Percentiles rank a stretch among this genome's conserved stretches.
Conservation (phyloP, 352 stramenopile species). For the Plasmopara viticola region DNA sequence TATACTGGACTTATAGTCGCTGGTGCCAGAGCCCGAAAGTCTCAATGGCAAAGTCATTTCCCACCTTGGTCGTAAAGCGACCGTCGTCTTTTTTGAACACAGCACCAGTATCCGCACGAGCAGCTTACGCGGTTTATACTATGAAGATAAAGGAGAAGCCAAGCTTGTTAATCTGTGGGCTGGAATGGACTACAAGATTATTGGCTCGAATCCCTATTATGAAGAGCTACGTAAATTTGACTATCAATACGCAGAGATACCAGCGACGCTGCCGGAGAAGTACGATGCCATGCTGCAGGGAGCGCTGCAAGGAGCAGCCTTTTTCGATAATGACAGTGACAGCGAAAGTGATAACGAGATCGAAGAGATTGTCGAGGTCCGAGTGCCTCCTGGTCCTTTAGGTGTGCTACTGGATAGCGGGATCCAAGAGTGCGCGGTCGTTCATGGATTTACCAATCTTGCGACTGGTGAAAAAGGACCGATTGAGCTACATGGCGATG, state of each 20-base stretch:
- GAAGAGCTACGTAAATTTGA: constrained; percentile 65
- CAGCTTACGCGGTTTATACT: constrained; percentile 71
- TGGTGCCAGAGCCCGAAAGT: constrained; percentile 55
- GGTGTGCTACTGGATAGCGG: constrained; percentile 71
- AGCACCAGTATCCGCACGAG: constrained; percentile 69
- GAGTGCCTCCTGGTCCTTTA: constrained; percentile 61
- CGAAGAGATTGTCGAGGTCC: constrained; percentile 68
- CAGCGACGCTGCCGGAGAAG: constrained; percentile 28
- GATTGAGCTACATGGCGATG: constrained; percentile 55
- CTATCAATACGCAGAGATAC: constrained; percentile 68
- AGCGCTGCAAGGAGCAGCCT: constrained; percentile 62
- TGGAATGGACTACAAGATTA: constrained; percentile 78
- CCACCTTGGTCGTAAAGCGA: constrained; percentile 61
- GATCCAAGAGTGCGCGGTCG: constrained; percentile 72
- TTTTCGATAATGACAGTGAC: constrained; percentile 80
- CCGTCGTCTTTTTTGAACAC: constrained; percentile 77
- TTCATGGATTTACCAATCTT: constrained; percentile 75
- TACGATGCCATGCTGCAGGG: constrained; percentile 67
- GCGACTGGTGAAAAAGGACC: constrained; percentile 49
- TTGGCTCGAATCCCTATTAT: constrained; percentile 64
- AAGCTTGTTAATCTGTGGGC: constrained; percentile 80
- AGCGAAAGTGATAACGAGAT: constrained; percentile 75
- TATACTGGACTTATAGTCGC: constrained; percentile 3
- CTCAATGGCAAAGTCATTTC: constrained; percentile 71
- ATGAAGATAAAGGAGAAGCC: constrained; percentile 65